Evolutionary conservation across 192 early-diverging fungal species (phyloP), one percentile per base, ranked within the genome.

Genomic region (Backusella psychrophila): DNA sequence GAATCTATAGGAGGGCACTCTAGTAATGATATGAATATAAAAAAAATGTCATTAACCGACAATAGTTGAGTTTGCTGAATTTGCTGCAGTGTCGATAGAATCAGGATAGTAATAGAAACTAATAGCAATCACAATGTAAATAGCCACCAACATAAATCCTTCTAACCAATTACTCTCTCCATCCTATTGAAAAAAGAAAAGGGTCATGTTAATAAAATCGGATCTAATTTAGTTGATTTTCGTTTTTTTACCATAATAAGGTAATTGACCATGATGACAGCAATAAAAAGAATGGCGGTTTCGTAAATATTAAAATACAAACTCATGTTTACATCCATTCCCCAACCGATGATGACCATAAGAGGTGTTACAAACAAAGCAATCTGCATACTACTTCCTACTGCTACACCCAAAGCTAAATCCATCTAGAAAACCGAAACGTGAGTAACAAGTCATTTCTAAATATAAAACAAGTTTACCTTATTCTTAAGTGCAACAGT

Each of bases 161-260:
- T 98, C 96, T 75, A 98, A 85, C 95, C 95, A 98, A 82, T 98
- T 96, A 19, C 92, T 93, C 63, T 92, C 81, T 21, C 96, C 96
- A 81, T 96, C 56, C 56, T 63, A 29, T 63, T 23, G 3, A 63
- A 29, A 63, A 59, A 59, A 26, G 12, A 23, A n/a, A 59, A 29
- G 29, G 26, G 23, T 17, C 23, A 63, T 63, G 56, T 49, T 49
- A 26, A 63, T 59, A 12, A 23, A 59, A 26, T 59, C 12, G 23
- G 56, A 59, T 23, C 56, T 59, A 59, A 59, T 29, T 59, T 59
- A 59, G 56, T 12, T 26, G 1, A 15, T 49, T 49, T 49, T 49
- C 46, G 46, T 26, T 59, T 59, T 23, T 29, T 59, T 59, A 59
- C 95, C 78, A 90, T 89, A 71, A 93, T 91, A 68, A 93, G 81